These are phyloP conservation scores for Castanopsis chinensis DNA, from an alignment of 306 rosid species.

Conservation along the genomic window DNA sequence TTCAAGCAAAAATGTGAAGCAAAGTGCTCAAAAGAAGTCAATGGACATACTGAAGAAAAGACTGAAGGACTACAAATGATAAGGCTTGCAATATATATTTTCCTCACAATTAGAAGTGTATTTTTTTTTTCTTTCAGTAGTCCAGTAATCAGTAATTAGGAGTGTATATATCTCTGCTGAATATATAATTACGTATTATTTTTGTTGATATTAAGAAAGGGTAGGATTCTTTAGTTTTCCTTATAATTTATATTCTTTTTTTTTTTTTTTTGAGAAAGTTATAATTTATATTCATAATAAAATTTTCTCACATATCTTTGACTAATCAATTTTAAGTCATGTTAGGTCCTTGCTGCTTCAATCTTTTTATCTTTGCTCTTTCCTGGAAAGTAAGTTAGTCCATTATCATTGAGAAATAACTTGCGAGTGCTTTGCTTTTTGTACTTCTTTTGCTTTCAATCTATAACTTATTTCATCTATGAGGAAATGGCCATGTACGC, in stretches of 20 bases:
- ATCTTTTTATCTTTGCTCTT: neutral
- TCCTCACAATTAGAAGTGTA: conserved; percentile 33
- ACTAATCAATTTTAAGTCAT: neutral
- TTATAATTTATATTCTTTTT: neutral
- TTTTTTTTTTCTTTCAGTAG: no score
- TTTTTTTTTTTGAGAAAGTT: no score
- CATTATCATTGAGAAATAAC: neutral
- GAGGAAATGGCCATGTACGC: neutral
- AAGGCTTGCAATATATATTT: conserved; percentile 18
- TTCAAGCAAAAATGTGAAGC: conserved; percentile 65
- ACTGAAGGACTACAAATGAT: conserved; percentile 79
- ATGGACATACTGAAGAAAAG: conserved; percentile 81
- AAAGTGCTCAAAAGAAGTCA: conserved; percentile 78
- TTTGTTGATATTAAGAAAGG: conserved; percentile 13
- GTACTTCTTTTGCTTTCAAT: neutral
- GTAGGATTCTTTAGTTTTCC: conserved; percentile 13
- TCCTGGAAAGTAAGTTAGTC: neutral
- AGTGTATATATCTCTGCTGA: neutral
- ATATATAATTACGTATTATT: neutral
- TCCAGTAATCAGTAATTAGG: conserved; percentile 2
- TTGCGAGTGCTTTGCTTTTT: neutral
- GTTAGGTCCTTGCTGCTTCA: neutral
- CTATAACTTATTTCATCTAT: neutral
- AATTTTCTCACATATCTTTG: neutral
- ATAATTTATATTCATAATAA: neutral